Conservation (phyloP, 139 green algal genomes). For the Coccomyxa sp. region DNA sequence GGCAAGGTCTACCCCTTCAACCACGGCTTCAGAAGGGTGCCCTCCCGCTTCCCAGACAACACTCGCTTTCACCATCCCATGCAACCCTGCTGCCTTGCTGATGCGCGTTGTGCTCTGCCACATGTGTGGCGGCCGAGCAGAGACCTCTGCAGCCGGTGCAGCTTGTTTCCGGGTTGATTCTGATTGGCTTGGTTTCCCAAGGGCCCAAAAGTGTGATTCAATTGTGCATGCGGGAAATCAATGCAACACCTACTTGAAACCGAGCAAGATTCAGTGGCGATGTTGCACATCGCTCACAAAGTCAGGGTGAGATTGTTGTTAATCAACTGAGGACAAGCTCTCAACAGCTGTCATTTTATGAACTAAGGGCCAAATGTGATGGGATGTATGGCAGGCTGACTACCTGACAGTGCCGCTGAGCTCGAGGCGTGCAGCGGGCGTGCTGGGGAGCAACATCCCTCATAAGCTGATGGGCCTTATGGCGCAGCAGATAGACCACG, state of each 20-base stretch:
- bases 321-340: neutral
- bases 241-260: neutral
- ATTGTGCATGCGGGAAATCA: neutral
- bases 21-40: neutral
- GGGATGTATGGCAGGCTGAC: neutral
- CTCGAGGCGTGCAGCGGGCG: neutral
- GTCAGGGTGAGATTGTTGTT: neutral
- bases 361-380: too few relatives aligned
- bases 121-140: neutral
- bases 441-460: neutral
- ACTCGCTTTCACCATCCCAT: neutral
- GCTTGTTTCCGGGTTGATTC: neutral
- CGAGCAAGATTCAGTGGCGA: neutral
- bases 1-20: conserved; percentile 14
- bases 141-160: neutral
- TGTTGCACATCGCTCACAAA: neutral
- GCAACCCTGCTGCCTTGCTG: neutral
- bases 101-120: neutral
- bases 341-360: neutral
- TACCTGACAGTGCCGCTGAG: neutral
- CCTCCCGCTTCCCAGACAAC: neutral
- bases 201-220: too few relatives aligned
- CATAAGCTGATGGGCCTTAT: neutral
- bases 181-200: neutral
- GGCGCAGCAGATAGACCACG: neutral